Conservation (phyloP, 1,139 yeast species). For the Geotrichum fermentans region DNA sequence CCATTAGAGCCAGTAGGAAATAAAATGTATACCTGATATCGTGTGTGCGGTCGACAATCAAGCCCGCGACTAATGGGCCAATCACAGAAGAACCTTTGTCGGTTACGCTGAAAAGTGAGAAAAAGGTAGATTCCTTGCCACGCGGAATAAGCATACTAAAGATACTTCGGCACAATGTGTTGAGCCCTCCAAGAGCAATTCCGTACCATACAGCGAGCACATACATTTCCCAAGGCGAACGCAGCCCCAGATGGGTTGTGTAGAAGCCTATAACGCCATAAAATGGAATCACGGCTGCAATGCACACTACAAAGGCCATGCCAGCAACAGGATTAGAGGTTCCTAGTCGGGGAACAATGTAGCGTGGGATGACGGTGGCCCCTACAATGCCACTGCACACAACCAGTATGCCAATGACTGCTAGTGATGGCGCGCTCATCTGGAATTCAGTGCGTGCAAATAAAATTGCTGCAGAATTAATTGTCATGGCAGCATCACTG, state of each 20-base stretch:
- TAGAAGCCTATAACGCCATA: conserved; percentile 63
- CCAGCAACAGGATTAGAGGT: conserved; percentile 43
- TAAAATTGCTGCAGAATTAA: conserved; percentile 65
- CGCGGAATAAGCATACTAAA: conserved; percentile 61
- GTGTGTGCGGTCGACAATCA: conserved; percentile 62
- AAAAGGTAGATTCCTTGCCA: conserved; percentile 66
- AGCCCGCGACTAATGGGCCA: conserved; percentile 63
- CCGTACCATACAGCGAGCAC: conserved; percentile 67
- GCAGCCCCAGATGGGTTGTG: conserved; percentile 47
- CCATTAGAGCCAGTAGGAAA: conserved; percentile 48
- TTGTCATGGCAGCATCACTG: conserved; percentile 66
- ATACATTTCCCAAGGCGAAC: conserved; percentile 60
- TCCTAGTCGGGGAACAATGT: conserved; percentile 42
- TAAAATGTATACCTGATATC: conserved; percentile 64
- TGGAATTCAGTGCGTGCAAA: conserved; percentile 62
- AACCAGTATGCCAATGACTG: conserved; percentile 55
- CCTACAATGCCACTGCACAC: conserved; percentile 61
- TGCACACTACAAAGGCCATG: conserved; percentile 48
- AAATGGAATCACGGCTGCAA: conserved; percentile 60
- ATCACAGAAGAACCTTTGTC: conserved; percentile 69
- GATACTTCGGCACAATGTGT: conserved; percentile 59
- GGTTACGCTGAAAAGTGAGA: conserved; percentile 64
- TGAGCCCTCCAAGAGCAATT: conserved; percentile 59
- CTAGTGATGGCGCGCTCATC: conserved; percentile 60
- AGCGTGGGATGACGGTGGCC: conserved; percentile 49